Base-by-base conservation (phyloP, 1,284 basidiomycete genomes). In the Sanghuangporus sanghuang region DNA sequence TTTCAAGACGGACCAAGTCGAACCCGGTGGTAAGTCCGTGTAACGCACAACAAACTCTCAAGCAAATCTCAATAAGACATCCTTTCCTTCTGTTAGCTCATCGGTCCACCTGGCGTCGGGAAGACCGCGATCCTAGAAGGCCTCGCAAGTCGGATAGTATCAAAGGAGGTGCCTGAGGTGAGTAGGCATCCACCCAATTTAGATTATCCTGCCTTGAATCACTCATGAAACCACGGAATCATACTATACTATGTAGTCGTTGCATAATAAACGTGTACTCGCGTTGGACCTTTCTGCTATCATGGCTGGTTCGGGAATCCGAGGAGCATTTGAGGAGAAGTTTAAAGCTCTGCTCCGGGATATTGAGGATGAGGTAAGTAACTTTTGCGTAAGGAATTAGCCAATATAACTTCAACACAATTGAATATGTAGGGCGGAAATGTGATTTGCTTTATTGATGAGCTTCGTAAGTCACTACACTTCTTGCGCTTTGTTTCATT, bases 101-200 rank as follows among this genome's bases (percentile, higher is more conserved):
- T 91, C 63, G 89, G 89, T 5, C 86, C 87, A 21, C 91, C 92
- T 7, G 92, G 92, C 68, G 92, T 94, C 6, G 93, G 94, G 0
- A 96, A 96, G 76, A 96, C 95, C 0, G 93, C 95, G 0, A 95
- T 98, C 64, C 76, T 96, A 40, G 96, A 98, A 77, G 95, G 93
- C 0, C 79, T 98, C 12, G 95, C 95, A 0, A 90, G 87, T 69
- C 81, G 95, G 14, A 95, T 98, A 64, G 86, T 96, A 1, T 85
- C 91, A 6, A 92, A 89, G 71, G 94, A 97, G 73, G 94, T 97
- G 2, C 95, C 96, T 11, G 95, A 95, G 79, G 90, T 91, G 64
- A 54, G 79, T 73, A 16, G 0, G 6, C 57, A 16, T 39, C 64
- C 35, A 32, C 2, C 8, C 44, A 16, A 1, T 46, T 46, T 8